Evolutionary conservation across 305 asterid genomes (phyloP), one percentile per base, ranked within the genome.

Genomic region (Euphrasia arctica): DNA sequence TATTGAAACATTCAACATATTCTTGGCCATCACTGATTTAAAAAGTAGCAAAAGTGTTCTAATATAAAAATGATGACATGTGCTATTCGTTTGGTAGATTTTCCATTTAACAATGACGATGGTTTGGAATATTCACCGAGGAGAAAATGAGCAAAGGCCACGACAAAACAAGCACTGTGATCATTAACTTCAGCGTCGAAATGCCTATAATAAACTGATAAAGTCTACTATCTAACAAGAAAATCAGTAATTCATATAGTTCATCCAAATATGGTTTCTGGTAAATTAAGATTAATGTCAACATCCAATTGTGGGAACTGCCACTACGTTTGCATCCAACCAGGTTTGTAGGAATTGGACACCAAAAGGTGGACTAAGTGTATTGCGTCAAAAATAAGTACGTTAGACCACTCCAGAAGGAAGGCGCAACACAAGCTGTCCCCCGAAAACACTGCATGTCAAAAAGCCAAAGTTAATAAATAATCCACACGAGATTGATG

Each of bases 381-480:
- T 39, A 42, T 36, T 52, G 54, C 69, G 73, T 65, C 67, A 69
- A 59, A 59, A 59, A 47, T 51, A 4, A 14, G 29, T 51, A 51
- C 22, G 27, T 58, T 73, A 81, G 58, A 81, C 87, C 73, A 81
- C 83, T 61, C 87, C 87, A 34, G 84, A 78, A 64, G 88, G 77
- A 63, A 84, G 81, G 58, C 87, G 84, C 77, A 81, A 62, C 18
- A 78, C 80, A 10, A 81, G 87, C 75, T 81, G 82, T 58, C 87
- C 87, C 43, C 84, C 87, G 25, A 81, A 74, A 31, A 81, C 82
- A 70, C 87, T 84, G 86, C 75, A 78, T 4, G 31, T 47, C 34
- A 7, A 29, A 41, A 74, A 29, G 27, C 41, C 68, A 62, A 43
- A 5, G 58, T 62, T 55, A 59, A 41, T 54, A n/a, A n/a, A n/a